Evolutionary conservation across 495 filamentous ascomycete genomes (phyloP), one percentile per base, ranked within the genome.

Genomic region (Penicillium paradoxum): DNA sequence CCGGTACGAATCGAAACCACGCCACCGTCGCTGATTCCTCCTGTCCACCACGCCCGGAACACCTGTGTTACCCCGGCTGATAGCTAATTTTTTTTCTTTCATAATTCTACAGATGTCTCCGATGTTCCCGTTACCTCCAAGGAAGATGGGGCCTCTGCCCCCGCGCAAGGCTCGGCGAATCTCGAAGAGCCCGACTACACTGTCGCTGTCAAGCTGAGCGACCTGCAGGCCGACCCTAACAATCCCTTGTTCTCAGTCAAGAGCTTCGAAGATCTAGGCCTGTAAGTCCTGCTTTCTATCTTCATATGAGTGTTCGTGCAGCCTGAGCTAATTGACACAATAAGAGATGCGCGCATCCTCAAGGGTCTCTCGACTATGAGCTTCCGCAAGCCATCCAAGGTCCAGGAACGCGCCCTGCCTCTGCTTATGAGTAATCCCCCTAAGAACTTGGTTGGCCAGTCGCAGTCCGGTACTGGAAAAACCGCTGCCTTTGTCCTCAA

Each of bases 391-490:
- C 93, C 93, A 0, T 97, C 92, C 24, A 97, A 97, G 73, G 91
- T 98, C 62, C 93, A 98, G 71, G 93, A 96, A 68, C 85, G 83
- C 48, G 92, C 92, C 2, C 77, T 98, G 3, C 95, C 93, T 15
- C 79, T 98, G 17, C 84, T 98, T 51, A 78, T 98, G 54, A 63
- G 73, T 55, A 80, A 95, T 59, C 91, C 91, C 14, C 87, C 92
- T 0, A 79, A 74, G 37, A 97, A 97, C 69, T 85, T 97, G 77
- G 92, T 99, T 54, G 93, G 90, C 18, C 95, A 99, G 67, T 97
- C 93, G 24, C 95, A 99, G 71, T 98, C 95, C 4, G 95, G 95
- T 54, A 99, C 95, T 13, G 95, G 95, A 52, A 99, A 99, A 75
- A 99, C 95, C 9, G 95, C 93, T 27, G 95, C 95, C 27, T 99